Evolutionary conservation across 495 filamentous ascomycete species (phyloP).

Genomic region (Penicillium waksmanii): DNA sequence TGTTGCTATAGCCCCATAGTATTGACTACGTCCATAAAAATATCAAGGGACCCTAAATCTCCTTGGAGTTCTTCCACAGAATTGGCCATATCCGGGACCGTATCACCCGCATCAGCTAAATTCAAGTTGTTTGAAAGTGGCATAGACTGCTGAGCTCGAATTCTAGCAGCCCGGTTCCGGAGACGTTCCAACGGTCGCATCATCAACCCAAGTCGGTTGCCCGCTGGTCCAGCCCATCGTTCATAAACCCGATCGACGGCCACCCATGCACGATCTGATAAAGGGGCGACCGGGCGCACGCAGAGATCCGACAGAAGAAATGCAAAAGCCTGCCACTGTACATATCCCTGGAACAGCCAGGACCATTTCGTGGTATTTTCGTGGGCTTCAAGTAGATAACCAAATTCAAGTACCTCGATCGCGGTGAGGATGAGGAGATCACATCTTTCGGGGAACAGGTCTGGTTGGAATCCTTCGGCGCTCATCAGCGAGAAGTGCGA

Average conservation of each 20-base stretch:
- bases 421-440: conserved; percentile 71
- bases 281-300: conserved; percentile 57
- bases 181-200: no score
- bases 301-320: conserved; percentile 70
- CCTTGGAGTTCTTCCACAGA: no score
- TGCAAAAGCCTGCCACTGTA: conserved; percentile 75
- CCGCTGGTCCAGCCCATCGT: conserved; percentile 5
- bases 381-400: conserved; percentile 41
- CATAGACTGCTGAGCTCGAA: no score
- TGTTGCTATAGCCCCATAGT: no score
- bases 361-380: conserved; percentile 63
- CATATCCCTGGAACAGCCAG: conserved; percentile 79
- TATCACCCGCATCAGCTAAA: no score
- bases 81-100: no score
- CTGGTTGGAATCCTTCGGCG: conserved; percentile 47
- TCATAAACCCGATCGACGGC: conserved; percentile 43
- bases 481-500: conserved; percentile 55
- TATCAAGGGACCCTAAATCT: no score
- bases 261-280: conserved; percentile 72
- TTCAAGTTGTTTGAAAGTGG: no score
- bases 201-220: no score
- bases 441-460: conserved; percentile 37
- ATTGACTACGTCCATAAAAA: no score
- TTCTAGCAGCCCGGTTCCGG: no score
- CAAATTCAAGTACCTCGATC: conserved; percentile 59